Evolutionary conservation across 1,284 basidiomycete species (phyloP), one percentile per base, ranked within the genome.

Genomic region (Leccinum solheimii): DNA sequence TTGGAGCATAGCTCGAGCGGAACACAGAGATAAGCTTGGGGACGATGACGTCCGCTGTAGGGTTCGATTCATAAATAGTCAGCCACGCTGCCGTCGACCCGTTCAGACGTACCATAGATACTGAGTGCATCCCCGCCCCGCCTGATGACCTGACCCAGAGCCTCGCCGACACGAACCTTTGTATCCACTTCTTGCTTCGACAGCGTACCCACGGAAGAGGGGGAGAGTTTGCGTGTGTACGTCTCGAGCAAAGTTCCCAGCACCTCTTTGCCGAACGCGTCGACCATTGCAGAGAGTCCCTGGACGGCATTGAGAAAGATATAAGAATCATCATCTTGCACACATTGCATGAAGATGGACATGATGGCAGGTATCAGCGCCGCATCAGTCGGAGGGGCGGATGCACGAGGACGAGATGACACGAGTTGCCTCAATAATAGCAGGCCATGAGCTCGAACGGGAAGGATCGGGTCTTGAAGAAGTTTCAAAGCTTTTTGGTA

Each of bases 281-380:
- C 88, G 1, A 90, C 92, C 84, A 97, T 89, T 14, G 85, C 88
- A 5, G 89, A 85, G 2, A 99, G 80, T 0, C 95, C 97, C 70
- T 96, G 92, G 5, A 97, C 90, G 0, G 94, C 95, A 71, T 96
- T 96, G 60, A 98, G 79, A 74, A 95, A 98, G 62, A 98, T 88
- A 76, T 96, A 98, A 36, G 92, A 95, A 72, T 99, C 97, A 56
- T 96, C 91, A 68, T 98, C 95, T 70, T 95, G 90, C 3, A 97
- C 78, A 0, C 89, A 85, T 68, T 93, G 87, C 63, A 97, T 76
- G 73, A 97, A 96, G 56, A 98, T 90, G 52, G 93, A 92, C 51
- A 96, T 78, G 66, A 98, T 92, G 1, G 88, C 88, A 1, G 94
- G 94, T 4, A 91, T 76, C 14, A 97, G 81, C 0, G 91, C 88